Conservation (phyloP, 257 asterid genomes). For the Solanum pimpinellifolium region DNA sequence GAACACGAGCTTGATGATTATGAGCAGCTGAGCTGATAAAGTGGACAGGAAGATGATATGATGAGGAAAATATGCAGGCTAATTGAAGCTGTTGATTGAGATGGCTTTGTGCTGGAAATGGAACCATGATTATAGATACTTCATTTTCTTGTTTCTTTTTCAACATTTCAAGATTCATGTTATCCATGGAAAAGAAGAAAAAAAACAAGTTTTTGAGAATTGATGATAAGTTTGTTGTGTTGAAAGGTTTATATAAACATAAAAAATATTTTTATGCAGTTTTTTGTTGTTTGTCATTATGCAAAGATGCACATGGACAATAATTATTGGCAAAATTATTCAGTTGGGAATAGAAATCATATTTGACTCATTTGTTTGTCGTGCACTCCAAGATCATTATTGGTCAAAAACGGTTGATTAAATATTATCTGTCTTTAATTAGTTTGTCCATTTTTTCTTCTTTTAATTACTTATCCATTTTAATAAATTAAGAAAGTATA, state of each 20-base stretch:
- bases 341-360: neutral
- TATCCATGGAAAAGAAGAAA: neutral
- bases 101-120: conserved; percentile 22
- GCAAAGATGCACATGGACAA: neutral
- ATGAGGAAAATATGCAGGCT: conserved; percentile 21
- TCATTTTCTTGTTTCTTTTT: neutral
- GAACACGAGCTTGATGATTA: conserved; percentile 37
- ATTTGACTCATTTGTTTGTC: neutral
- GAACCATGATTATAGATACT: conserved; percentile 4
- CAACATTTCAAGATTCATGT: neutral
- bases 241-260: neutral
- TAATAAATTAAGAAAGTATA: too few relatives aligned
- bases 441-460: too few relatives aligned
- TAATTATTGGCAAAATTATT: neutral
- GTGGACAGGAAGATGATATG: conserved; percentile 19
- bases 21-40: conserved; percentile 25
- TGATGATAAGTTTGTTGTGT: neutral
- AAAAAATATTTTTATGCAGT: neutral
- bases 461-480: too few relatives aligned
- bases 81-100: conserved; percentile 40
- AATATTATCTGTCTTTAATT: too few relatives aligned
- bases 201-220: neutral
- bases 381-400: neutral
- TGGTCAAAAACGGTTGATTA: neutral
- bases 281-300: neutral